Conservation (phyloP, 2,329 filamentous ascomycete genomes). For the Trichoderma breve region DNA sequence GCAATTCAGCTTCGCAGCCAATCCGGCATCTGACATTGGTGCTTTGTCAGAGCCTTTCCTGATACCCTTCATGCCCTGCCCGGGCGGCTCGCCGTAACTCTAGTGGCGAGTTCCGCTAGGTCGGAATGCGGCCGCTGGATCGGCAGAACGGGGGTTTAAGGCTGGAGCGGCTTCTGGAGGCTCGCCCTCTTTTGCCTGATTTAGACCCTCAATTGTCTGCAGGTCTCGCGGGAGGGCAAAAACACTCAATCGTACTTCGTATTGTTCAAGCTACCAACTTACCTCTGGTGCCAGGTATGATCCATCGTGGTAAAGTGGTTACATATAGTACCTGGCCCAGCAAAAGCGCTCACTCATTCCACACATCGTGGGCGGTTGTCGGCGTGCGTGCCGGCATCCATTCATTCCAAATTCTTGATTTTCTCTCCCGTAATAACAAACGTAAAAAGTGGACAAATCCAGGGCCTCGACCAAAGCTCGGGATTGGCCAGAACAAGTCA, state of each 20-base stretch:
- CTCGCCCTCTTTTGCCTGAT: neutral
- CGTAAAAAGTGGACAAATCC: neutral
- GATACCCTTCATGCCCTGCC: neutral
- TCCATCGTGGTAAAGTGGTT: neutral
- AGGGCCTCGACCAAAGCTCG: neutral
- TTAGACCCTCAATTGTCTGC: neutral
- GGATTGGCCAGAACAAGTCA: neutral
- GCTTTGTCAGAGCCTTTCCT: neutral
- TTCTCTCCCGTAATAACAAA: neutral
- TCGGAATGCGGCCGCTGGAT: constrained; percentile 4
- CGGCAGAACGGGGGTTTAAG: neutral
- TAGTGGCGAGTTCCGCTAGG: constrained; percentile 13
- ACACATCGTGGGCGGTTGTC: neutral
- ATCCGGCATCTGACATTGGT: neutral
- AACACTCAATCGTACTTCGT: neutral
- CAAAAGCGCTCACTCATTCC: neutral
- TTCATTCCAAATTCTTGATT: neutral
- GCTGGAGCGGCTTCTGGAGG: neutral
- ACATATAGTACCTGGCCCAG: neutral
- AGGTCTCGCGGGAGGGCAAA: neutral
- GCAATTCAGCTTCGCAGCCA: neutral
- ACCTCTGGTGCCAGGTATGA: neutral
- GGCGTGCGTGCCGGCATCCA: neutral
- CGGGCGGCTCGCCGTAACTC: constrained; percentile 1
- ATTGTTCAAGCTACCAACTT: neutral